Evolutionary conservation across 2,329 filamentous ascomycete species (phyloP), one percentile per base, ranked within the genome.

Genomic region (Colletotrichum sp.): DNA sequence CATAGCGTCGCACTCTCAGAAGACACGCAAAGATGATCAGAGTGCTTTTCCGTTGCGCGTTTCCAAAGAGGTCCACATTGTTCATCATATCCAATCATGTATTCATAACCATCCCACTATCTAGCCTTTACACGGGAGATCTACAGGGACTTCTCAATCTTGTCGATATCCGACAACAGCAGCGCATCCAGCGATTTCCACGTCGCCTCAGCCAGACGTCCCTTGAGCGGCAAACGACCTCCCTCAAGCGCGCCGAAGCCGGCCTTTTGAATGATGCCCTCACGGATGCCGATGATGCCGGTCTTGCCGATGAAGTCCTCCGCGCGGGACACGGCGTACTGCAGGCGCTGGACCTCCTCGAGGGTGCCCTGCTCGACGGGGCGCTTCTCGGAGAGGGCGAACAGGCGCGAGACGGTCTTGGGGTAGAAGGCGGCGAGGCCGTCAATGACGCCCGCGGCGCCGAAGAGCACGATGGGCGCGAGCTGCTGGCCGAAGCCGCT

Each of bases 401-500:
- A 92, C 5, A 94, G 84, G 16, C 87, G 84, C 18, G 91, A 89
- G 2, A 94, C 89, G 0, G 90, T 90, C 81, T 90, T 91, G 18
- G 93, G 93, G 81, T 91, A 94, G 81, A 93, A 89, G 15, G 90
- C 91, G 3, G 92, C 92, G 26, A 93, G 86, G 18, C 92, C 93
- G 77, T 94, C 93, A 75, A 94, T 93, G 28, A 92, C 91, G 18
- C 92, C 92, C 8, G 90, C 91, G 18, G 91, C 91, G 63, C 92
- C 92, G 74, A 94, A 89, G 44, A 90, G 85, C 3, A 94, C 87
- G 18, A 93, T 90, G 1, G 92, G 92, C 0, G 92, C 89, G 12
- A 94, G 88, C 82, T 94, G 92, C 80, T 93, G 92, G 6, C 92
- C 93, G 15, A 94, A 88, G 5, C 92, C 92, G 26, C 90, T 92